These are phyloP conservation scores for Canavalia ensiformis DNA, from an alignment of 306 rosid species.

Conservation along the genomic window DNA sequence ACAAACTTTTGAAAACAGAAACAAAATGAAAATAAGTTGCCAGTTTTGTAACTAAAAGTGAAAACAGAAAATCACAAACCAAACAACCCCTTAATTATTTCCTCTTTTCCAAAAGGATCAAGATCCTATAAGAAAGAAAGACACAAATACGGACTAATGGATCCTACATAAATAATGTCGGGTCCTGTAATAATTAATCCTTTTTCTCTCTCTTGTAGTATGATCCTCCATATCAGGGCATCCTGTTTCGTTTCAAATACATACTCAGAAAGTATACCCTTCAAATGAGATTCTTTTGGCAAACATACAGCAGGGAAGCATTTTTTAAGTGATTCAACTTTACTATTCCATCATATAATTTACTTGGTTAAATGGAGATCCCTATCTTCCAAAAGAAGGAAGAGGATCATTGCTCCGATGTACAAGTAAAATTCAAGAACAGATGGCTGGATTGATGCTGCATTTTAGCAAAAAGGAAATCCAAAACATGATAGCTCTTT, in stretches of 20 bases:
- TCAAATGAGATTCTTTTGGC: background rate
- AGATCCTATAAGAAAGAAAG: background rate
- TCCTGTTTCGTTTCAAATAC: background rate
- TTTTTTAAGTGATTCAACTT: background rate
- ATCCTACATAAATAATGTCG: background rate
- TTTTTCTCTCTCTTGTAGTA: background rate
- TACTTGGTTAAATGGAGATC: background rate
- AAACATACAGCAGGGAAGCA: background rate
- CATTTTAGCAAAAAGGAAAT: slow-evolving; percentile 2
- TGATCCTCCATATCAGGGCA: background rate
- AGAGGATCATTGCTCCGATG: background rate
- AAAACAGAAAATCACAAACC: too few relatives aligned
- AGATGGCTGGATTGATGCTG: slow-evolving; percentile 21
- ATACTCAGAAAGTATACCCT: background rate
- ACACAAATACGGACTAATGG: background rate
- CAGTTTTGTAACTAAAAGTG: too few relatives aligned
- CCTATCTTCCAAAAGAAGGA: background rate
- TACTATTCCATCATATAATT: background rate
- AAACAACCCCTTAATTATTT: background rate
- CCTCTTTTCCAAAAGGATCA: slow-evolving; percentile 8
- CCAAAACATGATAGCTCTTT: background rate
- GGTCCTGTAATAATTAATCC: background rate
- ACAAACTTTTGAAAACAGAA: too few relatives aligned
- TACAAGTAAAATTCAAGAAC: background rate
- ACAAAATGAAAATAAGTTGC: too few relatives aligned